These are phyloP conservation scores for Fragaria ananassa DNA, from an alignment of 306 rosid genomes.

Conservation along the genomic window DNA sequence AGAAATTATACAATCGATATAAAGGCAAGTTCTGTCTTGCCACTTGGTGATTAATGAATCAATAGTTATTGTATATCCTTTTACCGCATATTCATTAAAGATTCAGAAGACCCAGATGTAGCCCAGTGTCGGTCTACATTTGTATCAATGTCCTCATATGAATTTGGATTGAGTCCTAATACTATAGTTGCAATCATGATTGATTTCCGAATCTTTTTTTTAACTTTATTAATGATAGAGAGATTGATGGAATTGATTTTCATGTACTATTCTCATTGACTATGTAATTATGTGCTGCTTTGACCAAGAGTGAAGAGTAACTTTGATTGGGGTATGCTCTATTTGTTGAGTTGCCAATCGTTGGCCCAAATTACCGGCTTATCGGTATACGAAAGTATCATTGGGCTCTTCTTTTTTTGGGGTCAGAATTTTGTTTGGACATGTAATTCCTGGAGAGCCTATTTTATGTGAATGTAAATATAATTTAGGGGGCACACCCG, in stretches of 20 bases:
- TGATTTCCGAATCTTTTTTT: neutral
- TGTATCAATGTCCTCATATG: neutral
- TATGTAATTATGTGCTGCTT: neutral
- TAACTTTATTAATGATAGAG: no score
- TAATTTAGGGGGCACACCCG: neutral
- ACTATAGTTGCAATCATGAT: neutral
- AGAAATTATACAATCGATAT: conserved; percentile 93
- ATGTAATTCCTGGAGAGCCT: neutral
- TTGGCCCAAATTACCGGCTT: neutral
- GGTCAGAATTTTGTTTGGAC: neutral
- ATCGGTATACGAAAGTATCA: neutral
- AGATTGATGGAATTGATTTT: neutral
- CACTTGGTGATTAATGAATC: neutral
- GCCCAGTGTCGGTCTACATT: neutral
- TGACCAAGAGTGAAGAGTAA: neutral
- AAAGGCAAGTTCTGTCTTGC: conserved; percentile 63
- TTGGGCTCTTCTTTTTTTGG: neutral
- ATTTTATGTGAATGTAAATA: neutral
- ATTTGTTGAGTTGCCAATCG: neutral
- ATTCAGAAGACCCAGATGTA: no score
- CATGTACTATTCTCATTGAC: neutral
- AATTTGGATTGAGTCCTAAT: neutral
- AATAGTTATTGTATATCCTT: neutral
- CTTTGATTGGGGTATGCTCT: neutral
- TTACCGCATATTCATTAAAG: neutral